Percentiles rank a stretch among this genome's conserved stretches.
Conservation (phyloP, 805 yeast genomes). For the Komagataella pseudopastoris region DNA sequence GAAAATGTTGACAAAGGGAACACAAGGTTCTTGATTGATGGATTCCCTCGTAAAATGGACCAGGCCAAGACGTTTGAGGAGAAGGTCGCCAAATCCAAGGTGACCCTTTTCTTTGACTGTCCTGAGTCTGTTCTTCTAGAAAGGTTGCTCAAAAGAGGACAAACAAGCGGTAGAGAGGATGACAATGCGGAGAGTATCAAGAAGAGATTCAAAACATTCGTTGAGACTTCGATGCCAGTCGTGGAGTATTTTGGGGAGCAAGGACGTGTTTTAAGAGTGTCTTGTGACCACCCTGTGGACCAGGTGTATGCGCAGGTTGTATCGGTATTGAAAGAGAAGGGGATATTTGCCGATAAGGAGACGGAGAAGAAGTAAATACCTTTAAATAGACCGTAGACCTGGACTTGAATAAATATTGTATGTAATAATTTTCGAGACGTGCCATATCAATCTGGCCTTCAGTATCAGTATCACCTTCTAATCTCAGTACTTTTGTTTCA, state of each 20-base stretch:
- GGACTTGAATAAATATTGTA: neutral
- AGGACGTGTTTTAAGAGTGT: conserved; percentile 62
- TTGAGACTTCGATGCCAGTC: conserved; percentile 89
- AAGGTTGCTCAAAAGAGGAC: conserved; percentile 80
- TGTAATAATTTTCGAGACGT: neutral
- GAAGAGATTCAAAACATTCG: conserved; percentile 77
- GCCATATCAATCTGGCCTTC: neutral
- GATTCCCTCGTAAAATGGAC: conserved; percentile 97
- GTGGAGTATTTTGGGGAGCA: conserved; percentile 68
- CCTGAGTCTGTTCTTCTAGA: conserved; percentile 73
- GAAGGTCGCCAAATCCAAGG: conserved; percentile 51
- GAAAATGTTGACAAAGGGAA: conserved; percentile 35
- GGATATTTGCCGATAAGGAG: conserved; percentile 5
- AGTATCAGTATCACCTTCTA: neutral
- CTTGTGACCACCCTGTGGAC: conserved; percentile 73
- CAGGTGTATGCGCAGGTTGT: conserved; percentile 61
- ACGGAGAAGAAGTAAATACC: neutral
- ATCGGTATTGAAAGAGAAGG: conserved; percentile 40
- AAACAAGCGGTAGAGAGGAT: conserved; percentile 89
- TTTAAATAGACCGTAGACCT: neutral
- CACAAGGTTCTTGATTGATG: conserved; percentile 73
- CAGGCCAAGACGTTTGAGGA: conserved; percentile 92
- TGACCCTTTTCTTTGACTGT: conserved; percentile 69
- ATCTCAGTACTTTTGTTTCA: neutral
- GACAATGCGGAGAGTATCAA: conserved; percentile 85